Conservation (phyloP, 2,329 filamentous ascomycete species). For the Colletotrichum sp. region DNA sequence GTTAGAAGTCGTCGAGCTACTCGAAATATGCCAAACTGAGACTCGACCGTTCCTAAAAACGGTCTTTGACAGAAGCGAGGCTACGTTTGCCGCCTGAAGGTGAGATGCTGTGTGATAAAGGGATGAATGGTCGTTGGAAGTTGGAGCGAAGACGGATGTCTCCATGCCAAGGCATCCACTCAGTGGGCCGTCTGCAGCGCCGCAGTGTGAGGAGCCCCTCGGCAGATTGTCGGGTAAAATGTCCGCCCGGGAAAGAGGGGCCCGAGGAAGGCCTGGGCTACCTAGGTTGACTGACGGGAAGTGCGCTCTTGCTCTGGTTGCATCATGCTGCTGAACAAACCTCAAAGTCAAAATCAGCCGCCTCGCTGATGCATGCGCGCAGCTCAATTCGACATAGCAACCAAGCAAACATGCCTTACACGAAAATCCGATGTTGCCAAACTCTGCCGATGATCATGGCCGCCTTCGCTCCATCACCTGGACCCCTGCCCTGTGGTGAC, state of each 20-base stretch:
- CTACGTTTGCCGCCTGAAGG: background rate
- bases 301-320: background rate
- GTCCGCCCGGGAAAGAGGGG: background rate
- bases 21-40: background rate
- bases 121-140: background rate
- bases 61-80: background rate
- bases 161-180: background rate
- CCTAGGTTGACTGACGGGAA: background rate
- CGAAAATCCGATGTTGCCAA: conserved; percentile 3
- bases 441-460: background rate
- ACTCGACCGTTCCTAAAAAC: background rate
- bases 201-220: background rate
- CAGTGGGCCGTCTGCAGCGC: background rate
- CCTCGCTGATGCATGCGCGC: background rate
- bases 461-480: background rate
- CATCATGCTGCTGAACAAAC: background rate
- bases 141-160: background rate
- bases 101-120: background rate
- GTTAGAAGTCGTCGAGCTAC: background rate
- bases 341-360: background rate
- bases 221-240: background rate
- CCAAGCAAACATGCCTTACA: background rate
- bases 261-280: background rate
- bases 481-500: background rate
- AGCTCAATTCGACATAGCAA: background rate